Conservation (phyloP, 805 yeast genomes). For the Yamadazyma scolyti region DNA sequence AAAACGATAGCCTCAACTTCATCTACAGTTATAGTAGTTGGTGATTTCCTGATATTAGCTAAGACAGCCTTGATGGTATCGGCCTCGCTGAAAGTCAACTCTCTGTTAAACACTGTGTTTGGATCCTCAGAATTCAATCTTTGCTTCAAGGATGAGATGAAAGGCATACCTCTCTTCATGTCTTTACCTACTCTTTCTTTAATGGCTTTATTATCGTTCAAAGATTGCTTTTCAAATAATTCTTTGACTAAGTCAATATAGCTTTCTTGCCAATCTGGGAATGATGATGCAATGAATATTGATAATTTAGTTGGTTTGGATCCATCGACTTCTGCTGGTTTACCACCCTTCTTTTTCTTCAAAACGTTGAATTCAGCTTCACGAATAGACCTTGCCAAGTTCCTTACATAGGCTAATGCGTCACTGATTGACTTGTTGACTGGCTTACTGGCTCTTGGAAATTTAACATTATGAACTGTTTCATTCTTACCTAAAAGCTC, state of each 20-base stretch:
- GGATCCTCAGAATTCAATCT: constrained; percentile 70
- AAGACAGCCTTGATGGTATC: constrained; percentile 57
- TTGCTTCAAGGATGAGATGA: constrained; percentile 80
- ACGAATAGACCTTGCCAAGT: constrained; percentile 77
- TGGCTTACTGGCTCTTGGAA: constrained; percentile 76
- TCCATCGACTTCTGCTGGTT: constrained; percentile 69
- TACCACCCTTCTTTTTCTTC: constrained; percentile 80
- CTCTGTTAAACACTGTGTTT: constrained; percentile 81
- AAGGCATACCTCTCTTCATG: constrained; percentile 98
- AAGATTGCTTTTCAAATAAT: constrained; percentile 59
- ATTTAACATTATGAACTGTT: constrained; percentile 68
- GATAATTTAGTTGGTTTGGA: constrained; percentile 70
- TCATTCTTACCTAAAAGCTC: constrained; percentile 67
- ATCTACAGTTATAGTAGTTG: constrained; percentile 52
- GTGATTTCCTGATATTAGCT: constrained; percentile 56
- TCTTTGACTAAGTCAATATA: constrained; percentile 69
- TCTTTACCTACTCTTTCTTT: constrained; percentile 75
- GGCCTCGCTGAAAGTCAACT: constrained; percentile 76
- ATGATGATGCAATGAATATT: constrained; percentile 72
- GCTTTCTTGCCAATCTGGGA: constrained; percentile 65
- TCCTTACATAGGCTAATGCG: constrained; percentile 76
- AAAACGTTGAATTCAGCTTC: constrained; percentile 86
- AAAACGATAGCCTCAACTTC: constrained; percentile 60
- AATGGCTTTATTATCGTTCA: constrained; percentile 62
- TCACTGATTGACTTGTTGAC: constrained; percentile 59